Evolutionary conservation across 495 filamentous ascomycete species (phyloP).

Genomic region (Trichoderma reesei): DNA sequence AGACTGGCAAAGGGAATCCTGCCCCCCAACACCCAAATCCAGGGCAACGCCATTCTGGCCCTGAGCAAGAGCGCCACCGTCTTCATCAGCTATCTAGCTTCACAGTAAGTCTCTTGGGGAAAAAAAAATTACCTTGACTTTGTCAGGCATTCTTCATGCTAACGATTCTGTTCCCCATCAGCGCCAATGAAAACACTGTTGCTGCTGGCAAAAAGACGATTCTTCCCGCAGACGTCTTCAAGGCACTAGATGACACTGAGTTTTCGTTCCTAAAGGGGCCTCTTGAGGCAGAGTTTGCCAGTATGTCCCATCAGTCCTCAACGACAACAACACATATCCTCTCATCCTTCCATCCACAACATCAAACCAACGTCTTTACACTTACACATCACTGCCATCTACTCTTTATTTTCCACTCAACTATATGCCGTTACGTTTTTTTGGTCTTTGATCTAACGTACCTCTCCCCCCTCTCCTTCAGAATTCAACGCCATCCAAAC

Average conservation of each 20-base stretch:
- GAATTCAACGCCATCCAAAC: conserved; percentile 45
- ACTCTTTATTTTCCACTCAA: not conserved
- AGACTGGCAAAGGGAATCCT: conserved; percentile 92
- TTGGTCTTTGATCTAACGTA: not conserved
- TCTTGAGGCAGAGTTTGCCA: conserved; percentile 52
- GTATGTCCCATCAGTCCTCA: conserved; percentile 24
- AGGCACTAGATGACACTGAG: conserved; percentile 73
- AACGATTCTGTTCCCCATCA: conserved; percentile 25
- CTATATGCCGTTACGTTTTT: too few species aligned
- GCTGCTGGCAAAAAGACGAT: conserved; percentile 72
- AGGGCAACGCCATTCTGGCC: conserved; percentile 84
- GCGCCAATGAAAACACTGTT: conserved; percentile 66
- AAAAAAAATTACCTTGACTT: not conserved
- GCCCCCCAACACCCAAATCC: conserved; percentile 88
- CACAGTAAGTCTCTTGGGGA: conserved; percentile 52
- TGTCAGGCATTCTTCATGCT: not conserved
- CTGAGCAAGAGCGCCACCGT: conserved; percentile 90
- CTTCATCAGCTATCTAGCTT: conserved; percentile 82
- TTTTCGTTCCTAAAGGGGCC: conserved; percentile 64
- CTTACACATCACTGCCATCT: not conserved
- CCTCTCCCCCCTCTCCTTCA: conserved; percentile 14
- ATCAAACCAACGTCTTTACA: too few species aligned
- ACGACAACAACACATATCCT: not conserved
- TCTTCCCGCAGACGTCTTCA: conserved; percentile 71
- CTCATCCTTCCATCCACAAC: not conserved